Percentiles rank a stretch among this genome's conserved stretches.
phyloP scores from a whole-genome alignment of 2,329 filamentous ascomycete genomes.

The Chrysoporthe deuterocubensis region DNA sequence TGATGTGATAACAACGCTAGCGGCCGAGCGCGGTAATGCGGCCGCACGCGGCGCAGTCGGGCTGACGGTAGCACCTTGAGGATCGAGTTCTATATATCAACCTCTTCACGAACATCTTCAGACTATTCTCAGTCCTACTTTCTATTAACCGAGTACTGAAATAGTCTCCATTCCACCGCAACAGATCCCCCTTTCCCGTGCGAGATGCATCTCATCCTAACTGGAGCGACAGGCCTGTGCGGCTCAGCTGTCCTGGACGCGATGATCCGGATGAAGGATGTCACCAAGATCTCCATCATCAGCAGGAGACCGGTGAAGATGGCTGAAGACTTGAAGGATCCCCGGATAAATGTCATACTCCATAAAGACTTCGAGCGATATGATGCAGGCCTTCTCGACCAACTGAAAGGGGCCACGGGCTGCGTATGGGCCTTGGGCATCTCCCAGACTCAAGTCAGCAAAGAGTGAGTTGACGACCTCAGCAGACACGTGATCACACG shows the following conservation, averaged over 20 bases:
- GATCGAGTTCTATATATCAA: neutral
- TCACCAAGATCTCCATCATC: slow-evolving; percentile 71
- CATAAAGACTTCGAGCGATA: slow-evolving; percentile 71
- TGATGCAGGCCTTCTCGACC: slow-evolving; percentile 56
- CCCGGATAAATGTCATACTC: slow-evolving; percentile 67
- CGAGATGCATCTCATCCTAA: slow-evolving; percentile 67
- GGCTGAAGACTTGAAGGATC: slow-evolving; percentile 60
- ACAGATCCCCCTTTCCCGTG: no score
- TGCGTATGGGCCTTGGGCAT: slow-evolving; percentile 78
- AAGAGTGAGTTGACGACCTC: slow-evolving; percentile 50
- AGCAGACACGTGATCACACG: neutral
- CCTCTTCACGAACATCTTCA: no score
- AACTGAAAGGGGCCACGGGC: slow-evolving; percentile 67
- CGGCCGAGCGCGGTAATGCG: neutral
- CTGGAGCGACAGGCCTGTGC: slow-evolving; percentile 70
- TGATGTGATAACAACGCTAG: neutral
- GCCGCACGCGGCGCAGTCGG: slow-evolving; percentile 2
- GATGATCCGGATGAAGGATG: slow-evolving; percentile 59
- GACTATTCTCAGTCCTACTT: no score
- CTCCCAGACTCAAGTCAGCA: slow-evolving; percentile 61
- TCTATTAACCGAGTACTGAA: no score
- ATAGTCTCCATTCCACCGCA: neutral
- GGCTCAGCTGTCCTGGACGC: slow-evolving; percentile 64
- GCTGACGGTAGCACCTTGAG: slow-evolving; percentile 14
- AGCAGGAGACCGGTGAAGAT: slow-evolving; percentile 67